Percentiles rank a stretch among this genome's conserved stretches.
Conservation (phyloP, 2,329 filamentous ascomycete species). For the Ceratocystis diversiconidia region DNA sequence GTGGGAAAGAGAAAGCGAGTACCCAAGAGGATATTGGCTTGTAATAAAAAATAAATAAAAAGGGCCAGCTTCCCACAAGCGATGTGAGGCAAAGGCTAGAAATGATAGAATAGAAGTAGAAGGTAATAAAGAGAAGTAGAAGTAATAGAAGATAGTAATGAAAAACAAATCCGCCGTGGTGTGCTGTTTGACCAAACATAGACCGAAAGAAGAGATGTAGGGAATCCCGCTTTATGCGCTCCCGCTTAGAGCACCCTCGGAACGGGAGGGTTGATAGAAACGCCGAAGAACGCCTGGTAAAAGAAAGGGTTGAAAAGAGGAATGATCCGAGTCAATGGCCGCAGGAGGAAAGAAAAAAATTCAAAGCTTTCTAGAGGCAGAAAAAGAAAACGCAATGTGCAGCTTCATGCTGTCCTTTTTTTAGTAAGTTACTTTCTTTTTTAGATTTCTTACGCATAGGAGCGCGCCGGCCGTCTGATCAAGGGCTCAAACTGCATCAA, state of each 20-base stretch:
- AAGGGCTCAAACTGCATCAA: constrained; percentile 18
- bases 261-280: background rate
- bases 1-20: background rate
- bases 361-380: constrained; percentile 3
- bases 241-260: background rate
- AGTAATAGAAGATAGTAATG: background rate
- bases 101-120: background rate
- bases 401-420: background rate
- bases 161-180: constrained; percentile 11
- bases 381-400: background rate
- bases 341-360: background rate
- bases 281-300: background rate
- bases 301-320: background rate
- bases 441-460: constrained; percentile 14
- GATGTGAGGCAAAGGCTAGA: background rate
- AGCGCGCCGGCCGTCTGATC: constrained; percentile 16
- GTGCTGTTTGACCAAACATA: constrained; percentile 18
- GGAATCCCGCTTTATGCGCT: background rate
- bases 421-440: background rate
- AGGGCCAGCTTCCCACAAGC: no score
- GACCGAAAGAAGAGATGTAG: constrained; percentile 15
- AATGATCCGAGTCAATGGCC: background rate
- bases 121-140: constrained; percentile 8
- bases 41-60: background rate
- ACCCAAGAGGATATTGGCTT: background rate